phyloP scores from a whole-genome alignment of 2,329 filamentous ascomycete genomes.

The Arthrinium phaeospermum region DNA sequence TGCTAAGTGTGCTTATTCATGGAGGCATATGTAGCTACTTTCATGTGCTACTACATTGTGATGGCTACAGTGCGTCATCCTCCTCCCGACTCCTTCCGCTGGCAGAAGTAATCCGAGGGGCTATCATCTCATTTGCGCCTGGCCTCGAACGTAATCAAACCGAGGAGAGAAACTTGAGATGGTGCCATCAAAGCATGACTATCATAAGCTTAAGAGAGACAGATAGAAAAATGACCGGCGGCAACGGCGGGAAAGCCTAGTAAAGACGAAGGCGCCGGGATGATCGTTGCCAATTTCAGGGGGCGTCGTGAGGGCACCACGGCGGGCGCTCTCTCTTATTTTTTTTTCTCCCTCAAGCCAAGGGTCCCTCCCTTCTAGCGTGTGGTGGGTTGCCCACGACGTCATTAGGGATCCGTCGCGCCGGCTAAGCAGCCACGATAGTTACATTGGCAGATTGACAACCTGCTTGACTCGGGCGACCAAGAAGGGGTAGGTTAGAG shows the following conservation, averaged over 20 bases:
- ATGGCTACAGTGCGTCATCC: neutral
- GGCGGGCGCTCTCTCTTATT: neutral
- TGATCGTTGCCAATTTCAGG: slow-evolving; percentile 5
- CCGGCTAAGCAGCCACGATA: neutral
- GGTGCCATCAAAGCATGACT: neutral
- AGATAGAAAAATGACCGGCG: neutral
- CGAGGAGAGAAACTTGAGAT: neutral
- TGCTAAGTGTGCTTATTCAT: neutral
- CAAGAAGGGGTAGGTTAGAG: neutral
- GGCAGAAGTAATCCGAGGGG: neutral
- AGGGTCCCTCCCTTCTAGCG: neutral
- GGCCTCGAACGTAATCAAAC: neutral
- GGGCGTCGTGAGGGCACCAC: neutral
- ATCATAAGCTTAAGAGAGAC: slow-evolving; percentile 1
- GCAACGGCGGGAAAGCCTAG: slow-evolving; percentile 12
- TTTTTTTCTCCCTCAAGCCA: neutral
- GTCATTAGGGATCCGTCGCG: slow-evolving; percentile 13
- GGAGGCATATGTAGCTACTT: neutral
- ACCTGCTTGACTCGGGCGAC: slow-evolving; percentile 2
- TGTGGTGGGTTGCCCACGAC: neutral
- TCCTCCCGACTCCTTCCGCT: neutral
- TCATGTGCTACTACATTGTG: neutral
- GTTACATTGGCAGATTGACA: slow-evolving; percentile 14
- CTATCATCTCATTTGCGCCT: neutral
- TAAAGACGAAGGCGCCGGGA: neutral